phyloP scores from a whole-genome alignment of 805 yeast species.

The Alloascoidea africana region DNA sequence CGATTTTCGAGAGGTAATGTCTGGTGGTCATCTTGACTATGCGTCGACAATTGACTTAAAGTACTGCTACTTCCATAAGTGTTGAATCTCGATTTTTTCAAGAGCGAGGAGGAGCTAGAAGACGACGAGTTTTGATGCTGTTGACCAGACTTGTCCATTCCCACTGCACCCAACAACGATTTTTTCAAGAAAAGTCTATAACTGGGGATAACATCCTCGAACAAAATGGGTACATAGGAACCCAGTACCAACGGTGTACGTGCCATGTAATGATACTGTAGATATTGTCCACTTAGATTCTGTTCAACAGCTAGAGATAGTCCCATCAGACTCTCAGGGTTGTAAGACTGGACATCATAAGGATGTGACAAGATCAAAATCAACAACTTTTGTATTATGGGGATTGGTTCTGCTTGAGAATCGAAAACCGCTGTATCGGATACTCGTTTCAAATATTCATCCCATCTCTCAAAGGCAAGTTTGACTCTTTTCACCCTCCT shows the following conservation, averaged over 20 bases:
- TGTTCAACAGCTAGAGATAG: slow-evolving; percentile 54
- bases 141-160: too few relatives aligned
- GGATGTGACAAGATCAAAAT: slow-evolving; percentile 31
- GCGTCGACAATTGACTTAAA: too few relatives aligned
- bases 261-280: slow-evolving; percentile 26
- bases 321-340: slow-evolving; percentile 34
- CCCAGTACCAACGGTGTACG: slow-evolving; percentile 47
- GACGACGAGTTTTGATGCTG: too few relatives aligned
- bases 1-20: slow-evolving; percentile 7
- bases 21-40: slow-evolving; percentile 6
- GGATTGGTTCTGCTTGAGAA: slow-evolving; percentile 13
- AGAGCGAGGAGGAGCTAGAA: too few relatives aligned
- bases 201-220: slow-evolving; percentile 38
- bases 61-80: too few relatives aligned
- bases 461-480: slow-evolving; percentile 74
- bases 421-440: slow-evolving; percentile 17
- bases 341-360: slow-evolving; percentile 10
- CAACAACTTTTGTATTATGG: slow-evolving; percentile 24
- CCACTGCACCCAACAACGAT: slow-evolving; percentile 39
- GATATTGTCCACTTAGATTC: slow-evolving; percentile 30
- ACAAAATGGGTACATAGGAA: slow-evolving; percentile 47
- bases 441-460: slow-evolving; percentile 41
- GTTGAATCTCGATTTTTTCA: too few relatives aligned
- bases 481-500: slow-evolving; percentile 51
- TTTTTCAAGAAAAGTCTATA: slow-evolving; percentile 41